These are phyloP conservation scores for Metschnikowia continentalis DNA, from an alignment of 805 yeast genomes.

Conservation along the genomic window DNA sequence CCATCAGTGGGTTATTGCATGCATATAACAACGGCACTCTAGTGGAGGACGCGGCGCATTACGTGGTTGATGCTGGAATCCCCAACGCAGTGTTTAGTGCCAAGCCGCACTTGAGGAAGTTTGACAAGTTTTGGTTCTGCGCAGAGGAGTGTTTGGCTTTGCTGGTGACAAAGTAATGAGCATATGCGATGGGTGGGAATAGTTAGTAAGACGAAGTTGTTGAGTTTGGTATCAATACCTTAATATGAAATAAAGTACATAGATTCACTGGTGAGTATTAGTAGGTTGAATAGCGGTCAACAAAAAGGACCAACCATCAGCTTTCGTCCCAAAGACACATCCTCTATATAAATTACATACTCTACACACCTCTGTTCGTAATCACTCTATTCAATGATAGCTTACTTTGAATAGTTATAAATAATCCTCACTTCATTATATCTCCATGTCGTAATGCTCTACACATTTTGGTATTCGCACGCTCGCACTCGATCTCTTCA, in stretches of 20 bases:
- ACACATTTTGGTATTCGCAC: not conserved
- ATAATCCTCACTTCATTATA: no score
- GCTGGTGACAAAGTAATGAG: conserved; percentile 4
- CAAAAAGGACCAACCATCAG: no score
- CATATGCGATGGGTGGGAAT: not conserved
- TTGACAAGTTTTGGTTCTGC: conserved; percentile 44
- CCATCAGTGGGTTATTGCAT: conserved; percentile 57
- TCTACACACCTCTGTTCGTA: no score
- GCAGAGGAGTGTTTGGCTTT: conserved; percentile 22
- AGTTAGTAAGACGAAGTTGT: not conserved
- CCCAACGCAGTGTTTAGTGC: conserved; percentile 52
- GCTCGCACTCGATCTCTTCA: not conserved
- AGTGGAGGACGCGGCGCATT: conserved; percentile 48
- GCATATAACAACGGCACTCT: conserved; percentile 52
- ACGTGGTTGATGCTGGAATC: conserved; percentile 65
- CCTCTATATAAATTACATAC: no score
- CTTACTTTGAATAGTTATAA: no score
- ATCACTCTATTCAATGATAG: no score
- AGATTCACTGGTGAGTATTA: no score
- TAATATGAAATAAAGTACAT: not conserved
- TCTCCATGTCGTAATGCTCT: not conserved
- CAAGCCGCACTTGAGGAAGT: conserved; percentile 39
- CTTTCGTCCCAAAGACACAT: no score
- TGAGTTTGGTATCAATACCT: not conserved
- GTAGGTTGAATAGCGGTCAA: no score